Conservation (phyloP, 1,284 basidiomycete genomes). For the Cerioporus squamosus region DNA sequence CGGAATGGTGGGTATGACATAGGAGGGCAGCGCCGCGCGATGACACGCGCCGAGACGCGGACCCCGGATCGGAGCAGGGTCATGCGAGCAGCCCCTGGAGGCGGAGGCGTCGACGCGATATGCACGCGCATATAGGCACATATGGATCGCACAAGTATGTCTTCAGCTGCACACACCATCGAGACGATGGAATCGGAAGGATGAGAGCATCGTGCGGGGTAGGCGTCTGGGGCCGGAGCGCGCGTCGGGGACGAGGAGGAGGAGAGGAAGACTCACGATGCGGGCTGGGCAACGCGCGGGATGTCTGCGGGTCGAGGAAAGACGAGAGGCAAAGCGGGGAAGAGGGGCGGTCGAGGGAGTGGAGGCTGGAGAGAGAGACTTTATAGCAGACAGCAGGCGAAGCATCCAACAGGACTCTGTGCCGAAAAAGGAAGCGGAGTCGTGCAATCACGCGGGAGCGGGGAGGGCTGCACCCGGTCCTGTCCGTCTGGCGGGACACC, state of each 20-base stretch:
- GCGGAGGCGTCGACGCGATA: not conserved
- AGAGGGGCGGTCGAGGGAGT: constrained; percentile 18
- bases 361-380: constrained; percentile 18
- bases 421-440: constrained; percentile 17
- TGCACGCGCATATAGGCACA: not conserved
- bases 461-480: constrained; percentile 25
- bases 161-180: too few species aligned
- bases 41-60: constrained; percentile 1
- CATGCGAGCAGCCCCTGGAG: not conserved
- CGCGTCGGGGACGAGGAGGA: not conserved
- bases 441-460: constrained; percentile 26
- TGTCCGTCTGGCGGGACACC: constrained; percentile 31
- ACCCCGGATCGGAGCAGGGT: constrained; percentile 3
- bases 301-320: not conserved
- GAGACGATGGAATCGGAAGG: not conserved
- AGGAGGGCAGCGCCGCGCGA: constrained; percentile 1
- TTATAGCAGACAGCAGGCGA: constrained; percentile 28
- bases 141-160: too few species aligned
- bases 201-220: not conserved
- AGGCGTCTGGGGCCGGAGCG: not conserved
- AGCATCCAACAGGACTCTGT: constrained; percentile 27
- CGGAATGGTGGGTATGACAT: not conserved
- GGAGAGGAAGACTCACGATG: constrained; percentile 9
- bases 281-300: not conserved
- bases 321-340: constrained; percentile 9